Evolutionary conservation across 768 basidiomycete species (phyloP).

Genomic region (Boletus pseudopeckii): DNA sequence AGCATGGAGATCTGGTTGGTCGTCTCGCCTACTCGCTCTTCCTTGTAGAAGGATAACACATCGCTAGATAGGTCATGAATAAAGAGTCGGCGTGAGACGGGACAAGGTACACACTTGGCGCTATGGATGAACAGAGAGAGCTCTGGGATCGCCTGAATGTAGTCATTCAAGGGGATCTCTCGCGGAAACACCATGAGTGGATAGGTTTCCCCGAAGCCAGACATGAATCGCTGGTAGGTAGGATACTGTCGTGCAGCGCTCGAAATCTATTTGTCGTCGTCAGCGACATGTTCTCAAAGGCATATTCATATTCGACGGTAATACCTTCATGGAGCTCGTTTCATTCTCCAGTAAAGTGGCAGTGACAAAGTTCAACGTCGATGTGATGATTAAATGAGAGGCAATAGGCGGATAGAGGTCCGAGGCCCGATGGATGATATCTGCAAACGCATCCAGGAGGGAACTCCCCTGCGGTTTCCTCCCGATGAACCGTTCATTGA

Average conservation of each 20-base stretch:
- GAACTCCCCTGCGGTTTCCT: slow-evolving; percentile 23
- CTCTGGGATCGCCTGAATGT: not conserved
- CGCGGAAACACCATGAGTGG: not conserved
- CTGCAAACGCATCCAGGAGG: slow-evolving; percentile 31
- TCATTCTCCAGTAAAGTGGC: slow-evolving; percentile 20
- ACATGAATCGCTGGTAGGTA: not conserved
- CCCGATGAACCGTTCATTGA: not conserved
- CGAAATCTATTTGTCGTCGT: not conserved
- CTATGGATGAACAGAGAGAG: not conserved
- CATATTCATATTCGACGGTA: not conserved
- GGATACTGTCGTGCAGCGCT: not conserved
- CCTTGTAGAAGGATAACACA: not conserved
- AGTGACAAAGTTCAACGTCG: slow-evolving; percentile 31
- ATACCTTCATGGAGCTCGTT: slow-evolving; percentile 23
- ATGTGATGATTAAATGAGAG: slow-evolving; percentile 33
- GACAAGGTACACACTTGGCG: not conserved
- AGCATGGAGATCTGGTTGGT: slow-evolving; percentile 5
- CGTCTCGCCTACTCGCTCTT: not conserved
- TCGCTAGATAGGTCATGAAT: not conserved
- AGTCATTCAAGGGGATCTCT: not conserved
- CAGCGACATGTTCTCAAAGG: not conserved
- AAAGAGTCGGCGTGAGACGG: not conserved
- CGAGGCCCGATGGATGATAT: slow-evolving; percentile 25
- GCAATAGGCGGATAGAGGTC: slow-evolving; percentile 23
- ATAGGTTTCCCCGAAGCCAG: not conserved